phyloP scores from a whole-genome alignment of 768 basidiomycete species.

The Phanerodontia chrysosporium region DNA sequence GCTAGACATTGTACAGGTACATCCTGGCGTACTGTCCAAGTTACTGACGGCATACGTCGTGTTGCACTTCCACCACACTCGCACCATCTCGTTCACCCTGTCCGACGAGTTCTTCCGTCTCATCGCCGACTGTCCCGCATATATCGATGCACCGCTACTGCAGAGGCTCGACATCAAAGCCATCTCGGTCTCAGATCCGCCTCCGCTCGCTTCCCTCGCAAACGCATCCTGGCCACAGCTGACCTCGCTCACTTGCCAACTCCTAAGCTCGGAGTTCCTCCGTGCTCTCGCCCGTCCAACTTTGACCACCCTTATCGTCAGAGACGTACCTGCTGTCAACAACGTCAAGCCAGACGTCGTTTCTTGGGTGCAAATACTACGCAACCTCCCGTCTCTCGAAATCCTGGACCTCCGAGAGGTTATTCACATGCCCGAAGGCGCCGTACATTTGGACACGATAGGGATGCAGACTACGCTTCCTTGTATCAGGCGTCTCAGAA shows the following conservation, averaged over 20 bases:
- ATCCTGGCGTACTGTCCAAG: too few species aligned
- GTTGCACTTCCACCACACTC: too few species aligned
- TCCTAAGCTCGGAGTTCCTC: not conserved
- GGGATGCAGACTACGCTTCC: not conserved
- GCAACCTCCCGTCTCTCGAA: not conserved
- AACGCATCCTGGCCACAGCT: not conserved
- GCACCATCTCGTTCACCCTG: not conserved
- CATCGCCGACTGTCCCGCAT: too few species aligned
- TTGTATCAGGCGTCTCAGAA: not conserved
- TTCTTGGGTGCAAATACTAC: not conserved
- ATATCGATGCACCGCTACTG: not conserved
- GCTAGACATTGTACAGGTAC: not conserved
- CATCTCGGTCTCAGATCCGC: not conserved
- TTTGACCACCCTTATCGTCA: not conserved
- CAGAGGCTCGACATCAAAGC: not conserved
- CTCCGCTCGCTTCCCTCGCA: not conserved
- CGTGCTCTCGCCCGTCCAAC: not conserved
- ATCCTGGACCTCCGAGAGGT: not conserved
- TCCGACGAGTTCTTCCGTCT: not conserved
- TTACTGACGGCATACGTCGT: too few species aligned
- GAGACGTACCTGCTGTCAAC: not conserved
- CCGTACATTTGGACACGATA: not conserved
- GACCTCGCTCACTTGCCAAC: not conserved
- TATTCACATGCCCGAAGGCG: not conserved
- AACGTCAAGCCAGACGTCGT: not conserved